Evolutionary conservation across 208 protist species (phyloP).

Genomic region (Acanthamoeba comandoni): DNA sequence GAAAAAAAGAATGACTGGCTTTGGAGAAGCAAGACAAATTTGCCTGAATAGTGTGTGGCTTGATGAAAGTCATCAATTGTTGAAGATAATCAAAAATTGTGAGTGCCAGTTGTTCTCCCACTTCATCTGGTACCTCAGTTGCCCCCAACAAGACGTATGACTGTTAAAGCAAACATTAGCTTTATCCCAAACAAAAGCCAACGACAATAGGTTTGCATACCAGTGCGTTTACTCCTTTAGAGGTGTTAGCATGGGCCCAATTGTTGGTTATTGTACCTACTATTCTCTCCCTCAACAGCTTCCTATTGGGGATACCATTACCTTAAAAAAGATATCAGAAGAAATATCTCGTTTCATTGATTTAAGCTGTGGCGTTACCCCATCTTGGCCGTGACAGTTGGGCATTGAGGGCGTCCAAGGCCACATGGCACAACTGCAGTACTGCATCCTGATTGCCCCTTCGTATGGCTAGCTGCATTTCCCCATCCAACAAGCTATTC

Average conservation of each 20-base stretch:
- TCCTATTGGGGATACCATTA: no score
- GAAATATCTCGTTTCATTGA: not conserved
- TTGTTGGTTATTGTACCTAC: not conserved
- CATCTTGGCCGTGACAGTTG: no score
- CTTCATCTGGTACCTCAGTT: conserved; percentile 67
- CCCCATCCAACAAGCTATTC: conserved; percentile 6
- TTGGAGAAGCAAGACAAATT: not conserved
- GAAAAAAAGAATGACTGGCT: not conserved
- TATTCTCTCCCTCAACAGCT: not conserved
- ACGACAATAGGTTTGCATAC: not conserved
- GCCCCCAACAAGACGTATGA: conserved; percentile 22
- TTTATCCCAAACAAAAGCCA: not conserved
- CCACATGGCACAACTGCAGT: conserved; percentile 25
- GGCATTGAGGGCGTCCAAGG: conserved; percentile 38
- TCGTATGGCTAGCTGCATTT: not conserved
- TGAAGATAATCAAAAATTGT: not conserved
- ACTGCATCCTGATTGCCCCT: conserved; percentile 10
- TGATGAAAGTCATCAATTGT: not conserved
- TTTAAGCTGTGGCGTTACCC: not conserved
- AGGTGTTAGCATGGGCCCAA: not conserved
- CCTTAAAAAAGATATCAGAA: not conserved
- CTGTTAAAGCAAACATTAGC: not conserved
- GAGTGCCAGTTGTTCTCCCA: not conserved
- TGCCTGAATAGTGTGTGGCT: not conserved
- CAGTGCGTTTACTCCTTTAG: not conserved